A percentile compares a stretch with the other conserved stretches of the same genome.
These are phyloP conservation scores for Bolboschoenus planiculmis DNA, from an alignment of 176 grass and related monocot genomes.

Conservation along the genomic window DNA sequence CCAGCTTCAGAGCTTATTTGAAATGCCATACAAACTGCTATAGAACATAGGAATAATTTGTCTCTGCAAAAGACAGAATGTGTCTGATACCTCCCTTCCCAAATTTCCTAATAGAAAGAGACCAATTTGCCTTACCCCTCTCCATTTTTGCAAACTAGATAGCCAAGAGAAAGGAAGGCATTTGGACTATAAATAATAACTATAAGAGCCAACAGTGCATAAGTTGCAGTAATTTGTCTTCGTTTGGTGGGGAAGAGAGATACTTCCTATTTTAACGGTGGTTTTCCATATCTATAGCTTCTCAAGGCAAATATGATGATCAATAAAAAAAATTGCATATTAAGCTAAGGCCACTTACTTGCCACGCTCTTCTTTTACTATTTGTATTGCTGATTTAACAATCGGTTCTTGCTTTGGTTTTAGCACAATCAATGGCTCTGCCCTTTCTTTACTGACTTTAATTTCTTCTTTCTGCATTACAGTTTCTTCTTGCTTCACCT, in stretches of 20 bases:
- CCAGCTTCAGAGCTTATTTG: not conserved
- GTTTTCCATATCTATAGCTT: not conserved
- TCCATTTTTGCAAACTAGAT: not conserved
- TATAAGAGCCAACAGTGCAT: not conserved
- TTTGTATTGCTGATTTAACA: slow-evolving; percentile 67
- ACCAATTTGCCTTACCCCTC: not conserved
- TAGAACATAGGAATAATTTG: not conserved
- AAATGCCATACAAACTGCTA: not conserved
- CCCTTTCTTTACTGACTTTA: slow-evolving; percentile 29
- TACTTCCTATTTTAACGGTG: not conserved
- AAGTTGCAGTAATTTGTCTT: not conserved
- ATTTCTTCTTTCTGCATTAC: not conserved
- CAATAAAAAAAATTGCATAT: not conserved
- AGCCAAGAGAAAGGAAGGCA: not conserved
- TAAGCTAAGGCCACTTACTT: slow-evolving; percentile 48
- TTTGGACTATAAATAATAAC: not conserved
- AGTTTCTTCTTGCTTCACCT: slow-evolving; percentile 35
- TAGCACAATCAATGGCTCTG: slow-evolving; percentile 8
- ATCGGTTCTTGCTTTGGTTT: slow-evolving; percentile 57
- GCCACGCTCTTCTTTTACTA: slow-evolving; percentile 64
- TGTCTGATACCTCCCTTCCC: not conserved
- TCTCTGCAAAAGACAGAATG: not conserved
- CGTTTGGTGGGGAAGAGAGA: not conserved
- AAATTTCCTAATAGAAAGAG: not conserved
- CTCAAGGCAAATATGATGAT: not conserved